Evolutionary conservation across 192 early-diverging fungal species (phyloP), one percentile per base, ranked within the genome.

Genomic region (Spizellomyces sp.): DNA sequence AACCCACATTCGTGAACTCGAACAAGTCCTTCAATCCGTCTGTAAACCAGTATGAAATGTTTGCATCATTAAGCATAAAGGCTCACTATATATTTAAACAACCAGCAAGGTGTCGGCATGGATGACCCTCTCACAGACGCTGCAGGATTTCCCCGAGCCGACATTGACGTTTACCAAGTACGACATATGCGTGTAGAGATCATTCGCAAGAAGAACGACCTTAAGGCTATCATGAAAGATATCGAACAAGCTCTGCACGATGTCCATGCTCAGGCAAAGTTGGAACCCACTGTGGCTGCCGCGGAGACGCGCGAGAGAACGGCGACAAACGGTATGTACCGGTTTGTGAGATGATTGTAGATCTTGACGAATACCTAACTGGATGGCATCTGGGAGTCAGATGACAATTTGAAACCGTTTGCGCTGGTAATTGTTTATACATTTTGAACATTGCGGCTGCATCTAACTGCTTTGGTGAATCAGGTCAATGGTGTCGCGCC

Each of bases 121-220:
- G 81, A 75, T 9, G 80, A 79, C 10, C 62, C 81, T 7, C 81
- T 92, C 46, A 77, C 90, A 3, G 89, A 90, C 64, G 2, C 56
- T 1, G 79, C 86, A 0, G 89, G 89, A 12, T 92, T 89, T 66
- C 91, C 91, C 8, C 86, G 91, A 27, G 45, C 81, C 3, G 91
- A 92, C 69, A 78, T 92, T 4, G 91, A 92, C 69, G 80, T 92
- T 19, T 80, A 78, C 36, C 75, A 79, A 6, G 73, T 92, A 15
- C 81, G 88, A 48, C 65, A 84, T 56, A 75, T 82, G 8, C 80
- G 90, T 19, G 69, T 74, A 21, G 44, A 66, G 62, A 82, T 90
- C 48, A 80, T 84, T 22, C 64, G 64, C 52, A 10, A 67, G 56
- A 80, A 82, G 43, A 89, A 87, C 71, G 90, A 91, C 68, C 75